Evolutionary conservation across 2,329 filamentous ascomycete species (phyloP), one percentile per base, ranked within the genome.

Genomic region (Colletotrichum sp.): DNA sequence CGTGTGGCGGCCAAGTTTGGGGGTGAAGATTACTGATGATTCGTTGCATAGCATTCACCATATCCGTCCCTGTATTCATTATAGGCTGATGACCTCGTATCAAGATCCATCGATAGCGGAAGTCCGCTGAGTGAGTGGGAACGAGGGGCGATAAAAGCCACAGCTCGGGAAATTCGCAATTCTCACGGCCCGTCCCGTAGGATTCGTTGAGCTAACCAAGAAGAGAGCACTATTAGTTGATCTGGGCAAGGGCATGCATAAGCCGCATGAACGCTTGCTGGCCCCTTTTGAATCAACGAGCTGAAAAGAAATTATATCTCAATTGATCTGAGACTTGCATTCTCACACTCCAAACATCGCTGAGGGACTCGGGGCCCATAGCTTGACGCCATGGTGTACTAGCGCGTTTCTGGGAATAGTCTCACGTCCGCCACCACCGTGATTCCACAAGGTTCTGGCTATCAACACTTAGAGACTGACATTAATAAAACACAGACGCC

Each of bases 51-150:
- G 18, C 5, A n/a, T 12, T 21, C 0, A 48, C 9, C 43, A 48
- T 0, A 21, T 13, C 0, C 18, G 43, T 18, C 43, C 0, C 18
- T 48, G 8, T 48, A 21, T 0, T n/a, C 9, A 48, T n/a, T 0
- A 21, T 0, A 48, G 18, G 18, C 43, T 4, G 0, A n/a, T 48
- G 1, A 5, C 43, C 18, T 48, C 10, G 43, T 48, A 48, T 48
- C 5, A 0, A n/a, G 43, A 48, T 48, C 18, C 43, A 48, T 48
- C 0, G n/a, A 12, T 21, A 18, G 43, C 43, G 43, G 43, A 48
- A 48, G 18, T 48, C 43, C 43, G 43, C 43, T 48, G 43, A 1
- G 2, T n/a, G 43, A 48, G 18, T 48, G 43, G 43, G 43, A 48
- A 48, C 43, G n/a, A 7, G 10, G 0, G 43, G 43, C 43, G 43